Base-by-base conservation (phyloP, 2,329 filamentous ascomycete genomes). In the Stachybotrys elegans region DNA sequence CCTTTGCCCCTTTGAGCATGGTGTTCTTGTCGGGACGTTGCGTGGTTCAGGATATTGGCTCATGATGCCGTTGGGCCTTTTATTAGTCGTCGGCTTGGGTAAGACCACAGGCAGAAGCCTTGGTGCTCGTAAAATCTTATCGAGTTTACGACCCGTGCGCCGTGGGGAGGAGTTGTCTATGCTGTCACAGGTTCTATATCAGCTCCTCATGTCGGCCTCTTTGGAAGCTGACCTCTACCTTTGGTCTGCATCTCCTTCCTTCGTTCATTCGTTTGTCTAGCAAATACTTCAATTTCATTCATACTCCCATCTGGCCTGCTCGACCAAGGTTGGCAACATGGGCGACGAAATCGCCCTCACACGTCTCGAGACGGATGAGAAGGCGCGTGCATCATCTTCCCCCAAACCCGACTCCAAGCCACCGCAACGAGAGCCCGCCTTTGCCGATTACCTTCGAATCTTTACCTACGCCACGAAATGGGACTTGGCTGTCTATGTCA, bases 391-490 rank as follows among this genome's bases (percentile, higher is more conserved):
- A 29, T 8, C 25, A 8, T 14, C 8, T 8, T 14, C 25, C 25
- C 9, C 8, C 9, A 14, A 29, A 14, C 25, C 25, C 25, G 14
- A 29, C 9, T 14, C 8, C 9, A 29, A 29, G 25, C 25, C 8
- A 29, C 9, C 25, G 14, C 25, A 39, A 23, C 36, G 21, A 11
- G 36, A 39, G n/a, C 54, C 54, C 5, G 40, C 35, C 2, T 14
- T 53, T 13, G 23, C 47, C 14, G 54, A 56, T 22, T 56, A 56
- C 17, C n/a, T 56, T 2, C 50, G 58, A 21, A 50, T 63, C 3
- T 63, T 63, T 22, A 51, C 43, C 7, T 63, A 63, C 40, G 60
- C 60, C 1, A 58, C 49, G 17, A 52, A 47, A 51, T 63, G 58
- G 59, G 60, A 63, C 32, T 51, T 61, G 21, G 43, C 51, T 16